Evolutionary conservation across 1,284 basidiomycete species (phyloP), one percentile per base, ranked within the genome.

Genomic region (Rhizopogon parksii): DNA sequence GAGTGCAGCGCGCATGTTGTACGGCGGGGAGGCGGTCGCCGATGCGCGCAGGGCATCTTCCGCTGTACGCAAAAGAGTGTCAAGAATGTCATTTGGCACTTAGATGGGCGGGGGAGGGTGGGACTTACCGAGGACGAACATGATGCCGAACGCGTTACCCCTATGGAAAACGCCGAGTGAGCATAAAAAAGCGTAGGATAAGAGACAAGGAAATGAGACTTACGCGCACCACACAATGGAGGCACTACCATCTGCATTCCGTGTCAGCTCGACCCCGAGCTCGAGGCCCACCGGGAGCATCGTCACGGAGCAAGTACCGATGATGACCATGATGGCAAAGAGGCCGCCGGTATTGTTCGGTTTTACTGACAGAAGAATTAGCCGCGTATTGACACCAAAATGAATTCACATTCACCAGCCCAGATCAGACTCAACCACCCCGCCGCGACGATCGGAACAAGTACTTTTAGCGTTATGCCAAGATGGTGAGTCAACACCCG

Each of bases 241-340:
- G 0, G 87, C 78, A 54, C 85, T 88, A 1, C 77, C 82, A 54
- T 88, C 85, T 2, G 88, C 78, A 59, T 88, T 89, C 52, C 84
- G 74, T 11, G 87, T 88, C 27, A 91, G 62, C 63, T 91, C 88
- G 39, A 81, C 83, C 8, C 75, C 83, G 21, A 91, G 76, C 61
- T 91, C 88, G 52, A 91, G 71, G 1, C 72, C 80, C 24, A 91
- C 74, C 2, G 88, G 88, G 2, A 91, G 73, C 68, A 90, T 76
- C 4, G 80, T 77, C 46, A 91, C 56, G 3, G 80, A 82, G 45
- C 74, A 69, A 14, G 78, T 69, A 17, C 88, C 88, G 25, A 89
- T 78, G 40, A 89, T 62, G 3, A 77, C 76, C 71, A 85, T 80
- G 43, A 90, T 70, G 6, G 72, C 75, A 61, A 81, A 91, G 3